Evolutionary conservation across 257 asterid species (phyloP).

Genomic region (Cruciata laevipes): DNA sequence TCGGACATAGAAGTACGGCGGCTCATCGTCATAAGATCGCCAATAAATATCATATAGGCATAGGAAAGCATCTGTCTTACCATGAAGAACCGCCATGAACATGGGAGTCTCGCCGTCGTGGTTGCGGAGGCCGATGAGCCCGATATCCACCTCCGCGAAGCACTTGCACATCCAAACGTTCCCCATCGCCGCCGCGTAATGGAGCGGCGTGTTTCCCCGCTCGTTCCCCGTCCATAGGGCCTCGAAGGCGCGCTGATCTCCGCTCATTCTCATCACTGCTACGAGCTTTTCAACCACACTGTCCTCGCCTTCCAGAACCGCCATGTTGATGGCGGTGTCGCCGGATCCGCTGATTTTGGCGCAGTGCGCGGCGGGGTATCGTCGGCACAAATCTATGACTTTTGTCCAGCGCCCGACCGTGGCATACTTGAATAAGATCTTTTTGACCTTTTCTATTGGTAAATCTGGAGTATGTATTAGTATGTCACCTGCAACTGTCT

Average conservation of each 20-base stretch:
- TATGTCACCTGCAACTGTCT: too few relatives aligned
- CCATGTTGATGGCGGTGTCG: constrained; percentile 1
- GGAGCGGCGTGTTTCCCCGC: constrained; percentile 8
- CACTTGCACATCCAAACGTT: constrained; percentile 7
- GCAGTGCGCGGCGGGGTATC: not conserved
- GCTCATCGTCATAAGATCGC: too few relatives aligned
- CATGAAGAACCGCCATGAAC: constrained; percentile 28
- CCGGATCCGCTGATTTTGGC: not conserved
- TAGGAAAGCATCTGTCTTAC: constrained; percentile 25
- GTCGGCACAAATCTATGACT: not conserved
- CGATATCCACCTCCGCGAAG: not conserved
- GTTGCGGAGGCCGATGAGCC: constrained; percentile 15
- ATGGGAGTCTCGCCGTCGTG: constrained; percentile 27
- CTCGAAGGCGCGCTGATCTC: not conserved
- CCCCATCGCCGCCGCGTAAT: constrained; percentile 5
- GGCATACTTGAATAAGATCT: constrained; percentile 10
- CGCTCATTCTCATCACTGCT: not conserved
- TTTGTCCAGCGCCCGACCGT: constrained; percentile 5
- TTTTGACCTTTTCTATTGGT: too few relatives aligned
- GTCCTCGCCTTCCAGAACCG: constrained; percentile 4
- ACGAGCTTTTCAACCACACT: not conserved
- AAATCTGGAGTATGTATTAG: too few relatives aligned
- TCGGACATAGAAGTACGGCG: not conserved
- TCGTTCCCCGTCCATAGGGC: not conserved
- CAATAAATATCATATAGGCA: not conserved